Conservation (phyloP, 1,139 yeast species). For the Saccharomyces hybrid region DNA sequence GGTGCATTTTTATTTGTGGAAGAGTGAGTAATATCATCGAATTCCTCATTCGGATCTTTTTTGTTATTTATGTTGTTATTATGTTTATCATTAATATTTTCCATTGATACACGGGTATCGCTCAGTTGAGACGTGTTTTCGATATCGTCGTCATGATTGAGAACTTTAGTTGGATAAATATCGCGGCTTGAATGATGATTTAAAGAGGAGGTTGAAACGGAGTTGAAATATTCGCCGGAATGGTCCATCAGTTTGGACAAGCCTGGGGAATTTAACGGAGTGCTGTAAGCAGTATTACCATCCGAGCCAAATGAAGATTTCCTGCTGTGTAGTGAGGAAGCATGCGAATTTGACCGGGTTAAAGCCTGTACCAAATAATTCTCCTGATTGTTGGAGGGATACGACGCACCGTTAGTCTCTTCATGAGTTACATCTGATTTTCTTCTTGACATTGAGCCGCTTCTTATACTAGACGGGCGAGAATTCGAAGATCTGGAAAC, state of each 20-base stretch:
- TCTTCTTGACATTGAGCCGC: conserved; percentile 18
- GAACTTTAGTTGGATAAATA: neutral
- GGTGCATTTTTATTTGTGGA: conserved; percentile 1
- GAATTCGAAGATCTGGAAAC: conserved; percentile 6
- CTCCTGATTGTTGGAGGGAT: neutral
- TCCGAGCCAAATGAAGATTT: conserved; percentile 25
- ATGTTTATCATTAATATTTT: conserved; percentile 1
- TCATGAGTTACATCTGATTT: conserved; percentile 13
- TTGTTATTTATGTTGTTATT: neutral
- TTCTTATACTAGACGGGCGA: conserved; percentile 20
- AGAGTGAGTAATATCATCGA: conserved; percentile 1
- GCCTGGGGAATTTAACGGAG: conserved; percentile 30
- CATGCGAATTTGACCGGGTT: conserved; percentile 19
- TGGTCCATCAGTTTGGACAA: conserved; percentile 8
- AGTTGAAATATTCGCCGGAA: conserved; percentile 2
- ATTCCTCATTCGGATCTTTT: conserved; percentile 1
- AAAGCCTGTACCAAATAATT: neutral
- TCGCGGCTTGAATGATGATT: neutral
- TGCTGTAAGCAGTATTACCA: conserved; percentile 26
- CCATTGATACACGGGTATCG: conserved; percentile 9
- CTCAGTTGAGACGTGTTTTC: conserved; percentile 4
- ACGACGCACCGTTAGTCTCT: conserved; percentile 3
- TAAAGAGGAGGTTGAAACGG: neutral
- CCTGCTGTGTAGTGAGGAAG: conserved; percentile 27
- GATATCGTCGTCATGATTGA: conserved; percentile 2